Evolutionary conservation across 2,329 filamentous ascomycete species (phyloP), one percentile per base, ranked within the genome.

Genomic region (Emergomyces pasteurianus): DNA sequence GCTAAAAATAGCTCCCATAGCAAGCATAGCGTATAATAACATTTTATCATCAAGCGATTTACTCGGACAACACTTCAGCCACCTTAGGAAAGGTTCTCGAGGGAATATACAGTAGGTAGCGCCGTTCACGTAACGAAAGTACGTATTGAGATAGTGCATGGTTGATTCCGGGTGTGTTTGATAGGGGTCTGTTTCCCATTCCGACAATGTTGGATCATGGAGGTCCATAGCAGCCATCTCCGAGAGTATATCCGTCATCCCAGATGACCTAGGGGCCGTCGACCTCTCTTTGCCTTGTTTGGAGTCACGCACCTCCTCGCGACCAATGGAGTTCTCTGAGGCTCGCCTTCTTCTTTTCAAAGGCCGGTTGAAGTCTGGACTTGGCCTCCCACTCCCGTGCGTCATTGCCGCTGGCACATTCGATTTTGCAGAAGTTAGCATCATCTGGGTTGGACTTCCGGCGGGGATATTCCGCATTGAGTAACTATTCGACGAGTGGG

Each of bases 1-100:
- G 1, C 81, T 80, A 65, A 85, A 86, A 1, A 81, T 69, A 4
- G 81, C 80, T 0, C 81, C 83, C 66, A 84, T 68, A 1, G 83
- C 79, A 63, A 87, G 75, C 65, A 86, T 78, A 1, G 80, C 78
- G 67, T 86, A 85, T 10, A 86, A 72, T 3, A 86, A 73, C 80
- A 85, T 83, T 47, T 80, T 74, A 66, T 86, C 83, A 47, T 81
- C 77, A 23, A 74, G 70, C 16, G 75, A 79, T 65, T 83, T 84
- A 12, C 76, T 71, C n/a, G 67, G 69, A 43, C 70, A 73, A 16
- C 74, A 76, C 57, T 76, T 75, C 40, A 83, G 71, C 84, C 84
- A 86, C 26, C 73, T 67, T 31, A 78, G 72, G 64, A 86, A 86
- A 10, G 77, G 74, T 46, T 74, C 70, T 42, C 77, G 75, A 2